Evolutionary conservation across 1,284 basidiomycete species (phyloP).

Genomic region (Cystobasidium sp.): DNA sequence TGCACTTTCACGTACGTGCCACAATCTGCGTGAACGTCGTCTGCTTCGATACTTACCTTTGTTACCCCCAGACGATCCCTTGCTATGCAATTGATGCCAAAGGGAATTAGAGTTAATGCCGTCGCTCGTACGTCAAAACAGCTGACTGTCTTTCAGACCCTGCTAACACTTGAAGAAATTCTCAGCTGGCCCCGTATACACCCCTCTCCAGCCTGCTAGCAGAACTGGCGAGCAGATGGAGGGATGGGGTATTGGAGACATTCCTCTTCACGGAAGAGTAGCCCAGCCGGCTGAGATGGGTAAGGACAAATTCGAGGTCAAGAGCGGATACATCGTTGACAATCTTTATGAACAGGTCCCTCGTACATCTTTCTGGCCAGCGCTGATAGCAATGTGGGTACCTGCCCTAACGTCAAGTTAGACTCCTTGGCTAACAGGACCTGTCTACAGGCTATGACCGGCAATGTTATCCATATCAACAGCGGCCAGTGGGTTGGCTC

Average conservation of each 20-base stretch:
- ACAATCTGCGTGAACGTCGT: not conserved
- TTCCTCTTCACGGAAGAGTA: constrained; percentile 62
- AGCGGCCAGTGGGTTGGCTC: constrained; percentile 47
- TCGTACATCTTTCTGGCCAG: constrained; percentile 57
- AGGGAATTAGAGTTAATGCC: constrained; percentile 66
- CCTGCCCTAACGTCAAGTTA: not conserved
- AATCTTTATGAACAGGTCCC: constrained; percentile 57
- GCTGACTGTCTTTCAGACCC: not conserved
- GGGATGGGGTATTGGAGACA: constrained; percentile 60
- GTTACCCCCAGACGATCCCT: constrained; percentile 62
- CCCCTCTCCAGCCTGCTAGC: constrained; percentile 63
- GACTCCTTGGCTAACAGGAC: not conserved
- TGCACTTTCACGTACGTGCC: constrained; percentile 48
- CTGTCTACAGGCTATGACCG: constrained; percentile 40
- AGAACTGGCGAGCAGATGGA: constrained; percentile 64
- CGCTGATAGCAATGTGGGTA: constrained; percentile 42
- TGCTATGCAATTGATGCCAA: constrained; percentile 64
- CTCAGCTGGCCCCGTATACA: constrained; percentile 62
- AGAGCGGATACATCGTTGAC: not conserved
- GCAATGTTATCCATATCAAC: constrained; percentile 49
- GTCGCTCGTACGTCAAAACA: constrained; percentile 53
- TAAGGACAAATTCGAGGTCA: not conserved
- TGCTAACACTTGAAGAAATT: not conserved
- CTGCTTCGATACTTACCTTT: not conserved
- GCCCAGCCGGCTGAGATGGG: constrained; percentile 64